A percentile compares a stretch with the other conserved stretches of the same genome.
These are phyloP conservation scores for Colletotrichum sp. DNA, from an alignment of 2,329 filamentous ascomycete genomes.

Conservation along the genomic window DNA sequence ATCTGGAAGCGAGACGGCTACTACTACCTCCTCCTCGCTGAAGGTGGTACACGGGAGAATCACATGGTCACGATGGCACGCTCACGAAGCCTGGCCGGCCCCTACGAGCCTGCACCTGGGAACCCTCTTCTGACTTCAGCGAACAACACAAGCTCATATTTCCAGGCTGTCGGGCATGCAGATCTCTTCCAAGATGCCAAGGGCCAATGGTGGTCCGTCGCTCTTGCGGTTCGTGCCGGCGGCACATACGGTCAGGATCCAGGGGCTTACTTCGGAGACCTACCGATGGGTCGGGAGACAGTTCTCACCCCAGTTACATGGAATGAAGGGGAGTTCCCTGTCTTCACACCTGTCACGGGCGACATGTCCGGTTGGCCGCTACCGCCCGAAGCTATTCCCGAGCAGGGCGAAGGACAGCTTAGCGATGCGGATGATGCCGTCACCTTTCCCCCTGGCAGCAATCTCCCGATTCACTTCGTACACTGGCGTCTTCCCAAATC, in stretches of 20 bases:
- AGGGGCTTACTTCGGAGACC: constrained; percentile 30
- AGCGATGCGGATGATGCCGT: constrained; percentile 47
- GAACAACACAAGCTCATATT: constrained; percentile 46
- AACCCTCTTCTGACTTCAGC: constrained; percentile 53
- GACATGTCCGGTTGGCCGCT: constrained; percentile 42
- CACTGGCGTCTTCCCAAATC: constrained; percentile 59
- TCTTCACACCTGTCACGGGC: constrained; percentile 28
- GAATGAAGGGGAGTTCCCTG: constrained; percentile 36
- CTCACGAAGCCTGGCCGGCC: constrained; percentile 44
- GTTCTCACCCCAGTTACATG: constrained; percentile 44
- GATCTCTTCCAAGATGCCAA: constrained; percentile 58
- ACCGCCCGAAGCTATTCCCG: constrained; percentile 34
- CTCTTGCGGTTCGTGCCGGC: constrained; percentile 41
- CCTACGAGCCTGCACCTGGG: constrained; percentile 44
- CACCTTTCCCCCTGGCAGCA: constrained; percentile 47
- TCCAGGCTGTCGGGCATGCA: constrained; percentile 61
- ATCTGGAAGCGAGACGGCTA: constrained; percentile 55
- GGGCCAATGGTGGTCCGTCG: constrained; percentile 46
- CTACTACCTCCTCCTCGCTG: constrained; percentile 59
- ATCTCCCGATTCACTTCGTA: constrained; percentile 58
- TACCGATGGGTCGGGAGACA: constrained; percentile 49
- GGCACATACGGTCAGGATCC: constrained; percentile 34
- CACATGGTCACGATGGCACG: constrained; percentile 56
- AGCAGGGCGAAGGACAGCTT: constrained; percentile 41
- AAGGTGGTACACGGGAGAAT: constrained; percentile 53